These are phyloP conservation scores for Nicotiana rustica DNA, from an alignment of 305 asterid genomes.

Conservation along the genomic window DNA sequence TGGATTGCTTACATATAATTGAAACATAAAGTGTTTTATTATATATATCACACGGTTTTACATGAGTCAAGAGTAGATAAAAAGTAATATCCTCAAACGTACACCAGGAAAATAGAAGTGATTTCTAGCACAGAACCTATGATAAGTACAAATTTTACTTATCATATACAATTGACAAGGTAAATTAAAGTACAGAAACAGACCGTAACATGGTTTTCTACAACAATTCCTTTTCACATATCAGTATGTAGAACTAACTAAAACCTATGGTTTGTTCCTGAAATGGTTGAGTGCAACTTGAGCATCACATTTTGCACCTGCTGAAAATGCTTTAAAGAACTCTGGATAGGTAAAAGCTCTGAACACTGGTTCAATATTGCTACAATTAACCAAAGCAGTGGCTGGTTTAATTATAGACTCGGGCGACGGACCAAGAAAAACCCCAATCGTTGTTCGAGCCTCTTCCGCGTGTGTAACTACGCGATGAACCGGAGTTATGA, in stretches of 20 bases:
- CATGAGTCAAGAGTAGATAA: background rate
- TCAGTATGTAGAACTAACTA: background rate
- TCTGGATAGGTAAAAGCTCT: constrained; percentile 29
- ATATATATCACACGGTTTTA: background rate
- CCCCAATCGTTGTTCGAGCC: constrained; percentile 58
- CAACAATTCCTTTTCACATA: background rate
- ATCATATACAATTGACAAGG: background rate
- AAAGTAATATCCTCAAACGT: too few species aligned
- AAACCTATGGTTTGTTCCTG: background rate
- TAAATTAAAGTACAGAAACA: background rate
- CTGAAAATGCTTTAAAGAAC: background rate
- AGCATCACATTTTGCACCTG: constrained; percentile 9
- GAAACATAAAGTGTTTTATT: background rate
- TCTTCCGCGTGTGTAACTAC: constrained; percentile 57
- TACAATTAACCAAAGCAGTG: constrained; percentile 41
- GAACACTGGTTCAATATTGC: background rate
- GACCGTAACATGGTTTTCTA: background rate
- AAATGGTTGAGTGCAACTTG: constrained; percentile 16
- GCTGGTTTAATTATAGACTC: constrained; percentile 64
- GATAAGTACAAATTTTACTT: too few species aligned
- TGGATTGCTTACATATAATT: background rate
- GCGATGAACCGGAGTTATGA: constrained; percentile 61
- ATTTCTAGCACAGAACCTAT: too few species aligned
- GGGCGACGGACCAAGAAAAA: constrained; percentile 60
- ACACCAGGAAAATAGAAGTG: too few species aligned